Conservation (phyloP, 2,329 filamentous ascomycete species). For the Mycosphaerella sp. region DNA sequence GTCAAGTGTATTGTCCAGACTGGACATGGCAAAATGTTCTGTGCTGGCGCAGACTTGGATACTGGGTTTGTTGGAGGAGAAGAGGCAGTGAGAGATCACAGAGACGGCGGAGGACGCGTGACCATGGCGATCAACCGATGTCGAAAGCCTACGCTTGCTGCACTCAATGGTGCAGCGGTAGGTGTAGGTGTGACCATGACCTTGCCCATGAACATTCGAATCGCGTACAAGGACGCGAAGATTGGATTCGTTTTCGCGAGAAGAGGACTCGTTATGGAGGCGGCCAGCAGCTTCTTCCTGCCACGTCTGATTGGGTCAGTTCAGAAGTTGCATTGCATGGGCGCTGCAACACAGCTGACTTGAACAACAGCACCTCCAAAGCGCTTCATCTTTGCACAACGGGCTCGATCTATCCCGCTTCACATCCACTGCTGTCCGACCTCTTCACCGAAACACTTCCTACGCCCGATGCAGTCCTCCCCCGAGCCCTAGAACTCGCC, state of each 20-base stretch:
- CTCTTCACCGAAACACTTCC: slow-evolving; percentile 62
- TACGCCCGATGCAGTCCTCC: slow-evolving; percentile 53
- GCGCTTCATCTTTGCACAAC: slow-evolving; percentile 63
- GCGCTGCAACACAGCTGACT: neutral
- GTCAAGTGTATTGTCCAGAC: slow-evolving; percentile 52
- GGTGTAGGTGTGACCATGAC: slow-evolving; percentile 56
- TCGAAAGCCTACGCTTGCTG: slow-evolving; percentile 52
- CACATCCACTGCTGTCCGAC: slow-evolving; percentile 45
- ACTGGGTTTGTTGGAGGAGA: slow-evolving; percentile 43
- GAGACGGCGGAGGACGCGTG: slow-evolving; percentile 47
- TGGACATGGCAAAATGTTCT: slow-evolving; percentile 47
- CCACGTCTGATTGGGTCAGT: slow-evolving; percentile 58
- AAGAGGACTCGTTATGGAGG: slow-evolving; percentile 66
- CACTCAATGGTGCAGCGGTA: slow-evolving; percentile 51
- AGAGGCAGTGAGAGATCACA: slow-evolving; percentile 44
- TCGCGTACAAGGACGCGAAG: slow-evolving; percentile 52
- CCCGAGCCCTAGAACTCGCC: slow-evolving; percentile 59
- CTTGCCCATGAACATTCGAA: slow-evolving; percentile 50
- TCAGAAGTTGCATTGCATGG: neutral
- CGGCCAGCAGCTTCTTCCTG: slow-evolving; percentile 64
- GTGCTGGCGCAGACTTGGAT: slow-evolving; percentile 52
- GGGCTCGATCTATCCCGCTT: slow-evolving; percentile 52
- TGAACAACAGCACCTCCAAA: slow-evolving; percentile 39
- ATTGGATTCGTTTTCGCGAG: slow-evolving; percentile 69
- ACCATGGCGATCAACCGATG: slow-evolving; percentile 51